Evolutionary conservation across 345 rosid genomes (phyloP).

Genomic region (Euphorbia tirucalli): DNA sequence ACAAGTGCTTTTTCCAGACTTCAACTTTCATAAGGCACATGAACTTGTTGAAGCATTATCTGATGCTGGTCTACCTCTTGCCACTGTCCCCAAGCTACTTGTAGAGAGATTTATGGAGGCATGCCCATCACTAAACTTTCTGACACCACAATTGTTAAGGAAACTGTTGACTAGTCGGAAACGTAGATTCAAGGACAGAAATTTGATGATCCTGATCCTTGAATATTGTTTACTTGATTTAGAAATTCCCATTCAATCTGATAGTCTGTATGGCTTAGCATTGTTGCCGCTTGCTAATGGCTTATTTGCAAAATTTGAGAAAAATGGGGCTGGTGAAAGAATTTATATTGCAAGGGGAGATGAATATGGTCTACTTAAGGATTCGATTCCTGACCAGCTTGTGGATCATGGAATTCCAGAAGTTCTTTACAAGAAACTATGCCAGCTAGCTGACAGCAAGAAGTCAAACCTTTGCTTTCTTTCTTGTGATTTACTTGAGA

Average conservation of each 20-base stretch:
- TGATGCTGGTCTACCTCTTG: constrained; percentile 82
- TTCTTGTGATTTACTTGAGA: constrained; percentile 81
- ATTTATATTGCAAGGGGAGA: constrained; percentile 63
- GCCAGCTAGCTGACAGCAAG: constrained; percentile 65
- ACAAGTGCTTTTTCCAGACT: constrained; percentile 90
- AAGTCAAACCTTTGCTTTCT: constrained; percentile 70
- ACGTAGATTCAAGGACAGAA: constrained; percentile 62
- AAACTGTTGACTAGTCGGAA: constrained; percentile 64
- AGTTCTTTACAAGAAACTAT: constrained; percentile 58
- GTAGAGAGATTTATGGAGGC: constrained; percentile 67
- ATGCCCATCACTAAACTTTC: constrained; percentile 69
- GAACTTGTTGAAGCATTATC: constrained; percentile 79
- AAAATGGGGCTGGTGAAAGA: constrained; percentile 73
- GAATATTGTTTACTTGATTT: constrained; percentile 90
- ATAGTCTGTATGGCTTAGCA: constrained; percentile 67
- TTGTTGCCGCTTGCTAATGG: constrained; percentile 86
- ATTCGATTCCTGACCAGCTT: constrained; percentile 73
- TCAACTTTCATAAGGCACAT: constrained; percentile 52
- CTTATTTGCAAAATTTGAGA: constrained; percentile 69
- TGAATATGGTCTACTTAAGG: constrained; percentile 79
- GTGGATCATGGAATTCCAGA: constrained; percentile 65
- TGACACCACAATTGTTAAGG: constrained; percentile 73
- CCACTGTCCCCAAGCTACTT: constrained; percentile 54
- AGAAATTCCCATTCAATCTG: constrained; percentile 42
- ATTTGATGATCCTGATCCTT: constrained; percentile 64